Base-by-base conservation (phyloP, 208 protist species). In the Trichomonas gallinae region DNA sequence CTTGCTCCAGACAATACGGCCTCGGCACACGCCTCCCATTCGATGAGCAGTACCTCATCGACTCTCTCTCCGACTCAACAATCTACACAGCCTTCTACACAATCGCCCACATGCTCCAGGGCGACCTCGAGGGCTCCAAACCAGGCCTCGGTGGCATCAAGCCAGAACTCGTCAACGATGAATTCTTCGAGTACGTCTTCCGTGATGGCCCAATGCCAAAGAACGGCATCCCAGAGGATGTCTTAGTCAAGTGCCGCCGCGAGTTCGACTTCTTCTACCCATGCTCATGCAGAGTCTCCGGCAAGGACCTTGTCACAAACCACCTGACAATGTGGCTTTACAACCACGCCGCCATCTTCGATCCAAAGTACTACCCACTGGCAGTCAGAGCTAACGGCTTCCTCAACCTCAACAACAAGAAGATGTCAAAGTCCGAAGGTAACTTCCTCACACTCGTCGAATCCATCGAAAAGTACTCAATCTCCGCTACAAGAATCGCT, bases 31-130 rank as follows among this genome's bases (percentile, higher is more conserved):
- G 98, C 89, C 97, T 99, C 0, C 99, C 99, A 83, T 99, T 98
- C 98, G 98, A 98, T 97, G 34, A 97, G 44, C 97, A 98, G 96
- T 99, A 99, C 97, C 97, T 99, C 23, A 99, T 99, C 97, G 99
- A 99, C 97, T 99, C 99, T 63, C 98, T 99, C 0, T 99, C 99
- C 93, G 99, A 99, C 98, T 99, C 99, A 31, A 99, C 99, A 42
- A 99, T 99, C 97, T 99, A 99, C 98, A 99, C 99, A 99, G 99
- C 99, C 8, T 99, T 99, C 98, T 99, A 99, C 98, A 99, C 99
- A 23, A 98, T 99, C 96, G 98, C 98, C 48, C 99, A 99, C 96
- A 97, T 93, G 42, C 31, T 93, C 2, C 87, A 93, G 26, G 87
- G 87, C n/a, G 13, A n/a, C 15, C n/a, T 93, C 0, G 31, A 93